These are phyloP conservation scores for Penicillium sp. DNA, from an alignment of 2,329 filamentous ascomycete genomes.

Conservation along the genomic window DNA sequence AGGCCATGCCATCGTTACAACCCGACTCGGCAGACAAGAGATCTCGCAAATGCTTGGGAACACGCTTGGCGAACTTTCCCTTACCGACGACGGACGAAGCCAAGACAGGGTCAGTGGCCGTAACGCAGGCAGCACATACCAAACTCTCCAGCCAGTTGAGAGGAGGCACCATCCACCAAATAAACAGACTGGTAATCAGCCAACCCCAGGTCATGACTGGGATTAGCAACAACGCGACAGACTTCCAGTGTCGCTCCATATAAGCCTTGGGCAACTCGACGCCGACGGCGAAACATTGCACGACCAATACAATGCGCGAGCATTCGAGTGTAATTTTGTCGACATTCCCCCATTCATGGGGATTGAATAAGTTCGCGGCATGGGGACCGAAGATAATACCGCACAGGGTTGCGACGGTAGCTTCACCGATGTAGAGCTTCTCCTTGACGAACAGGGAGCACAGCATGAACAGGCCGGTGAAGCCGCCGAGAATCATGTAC, in stretches of 20 bases:
- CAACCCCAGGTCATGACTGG: constrained; percentile 97
- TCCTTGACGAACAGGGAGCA: constrained; percentile 98
- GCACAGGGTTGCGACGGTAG: constrained; percentile 77
- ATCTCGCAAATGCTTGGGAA: constrained; percentile 96
- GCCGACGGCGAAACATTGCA: constrained; percentile 71
- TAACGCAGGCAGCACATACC: constrained; percentile 86
- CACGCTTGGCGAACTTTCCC: constrained; percentile 95
- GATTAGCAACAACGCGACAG: constrained; percentile 80
- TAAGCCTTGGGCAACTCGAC: constrained; percentile 71
- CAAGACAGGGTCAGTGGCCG: constrained; percentile 92
- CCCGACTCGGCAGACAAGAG: constrained; percentile 93
- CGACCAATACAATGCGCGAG: constrained; percentile 68
- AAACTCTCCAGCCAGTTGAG: constrained; percentile 89
- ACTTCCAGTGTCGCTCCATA: constrained; percentile 98
- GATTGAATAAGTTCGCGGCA: constrained; percentile 63
- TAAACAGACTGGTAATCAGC: constrained; percentile 79
- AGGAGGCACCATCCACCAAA: constrained; percentile 82
- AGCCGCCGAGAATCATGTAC: constrained; percentile 96
- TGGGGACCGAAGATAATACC: constrained; percentile 70
- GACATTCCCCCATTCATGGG: constrained; percentile 61
- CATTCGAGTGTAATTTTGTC: constrained; percentile 69
- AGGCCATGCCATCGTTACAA: constrained; percentile 99
- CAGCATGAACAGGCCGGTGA: constrained; percentile 97
- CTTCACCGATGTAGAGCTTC: constrained; percentile 96
- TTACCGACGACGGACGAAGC: constrained; percentile 98